phyloP scores from a whole-genome alignment of 1,284 basidiomycete species.

The Fomitopsis pinicola region DNA sequence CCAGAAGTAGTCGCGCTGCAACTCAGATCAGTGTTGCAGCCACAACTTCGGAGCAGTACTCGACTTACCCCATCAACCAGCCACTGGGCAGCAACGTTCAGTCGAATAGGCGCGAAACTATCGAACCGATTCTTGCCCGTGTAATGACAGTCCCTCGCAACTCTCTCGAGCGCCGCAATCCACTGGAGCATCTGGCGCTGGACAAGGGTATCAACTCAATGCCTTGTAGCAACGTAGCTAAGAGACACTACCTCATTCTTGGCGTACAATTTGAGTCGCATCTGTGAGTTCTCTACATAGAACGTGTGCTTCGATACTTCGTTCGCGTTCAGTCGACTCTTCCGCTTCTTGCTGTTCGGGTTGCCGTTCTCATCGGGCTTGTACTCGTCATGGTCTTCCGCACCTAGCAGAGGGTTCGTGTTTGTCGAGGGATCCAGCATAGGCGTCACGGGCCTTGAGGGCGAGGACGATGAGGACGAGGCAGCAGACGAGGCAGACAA shows the following conservation, averaged over 20 bases:
- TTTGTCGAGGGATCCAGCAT: slow-evolving; percentile 78
- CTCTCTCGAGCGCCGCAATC: slow-evolving; percentile 88
- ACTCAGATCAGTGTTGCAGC: not conserved
- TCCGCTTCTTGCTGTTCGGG: slow-evolving; percentile 25
- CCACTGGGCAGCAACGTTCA: slow-evolving; percentile 97
- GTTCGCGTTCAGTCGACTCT: slow-evolving; percentile 38
- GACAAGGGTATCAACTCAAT: not conserved
- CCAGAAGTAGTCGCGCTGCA: slow-evolving; percentile 93
- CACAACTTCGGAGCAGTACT: not conserved
- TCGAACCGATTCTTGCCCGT: slow-evolving; percentile 84
- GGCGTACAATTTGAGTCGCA: slow-evolving; percentile 84
- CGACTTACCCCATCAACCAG: slow-evolving; percentile 88
- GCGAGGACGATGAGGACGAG: slow-evolving; percentile 11
- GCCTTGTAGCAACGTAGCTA: not conserved
- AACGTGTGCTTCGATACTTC: slow-evolving; percentile 91
- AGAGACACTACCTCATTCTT: slow-evolving; percentile 68
- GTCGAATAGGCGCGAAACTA: slow-evolving; percentile 90
- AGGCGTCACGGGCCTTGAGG: slow-evolving; percentile 39
- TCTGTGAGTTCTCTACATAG: slow-evolving; percentile 90
- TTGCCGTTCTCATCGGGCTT: slow-evolving; percentile 21
- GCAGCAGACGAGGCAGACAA: slow-evolving; percentile 28
- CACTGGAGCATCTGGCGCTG: slow-evolving; percentile 97
- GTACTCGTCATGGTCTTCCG: slow-evolving; percentile 25
- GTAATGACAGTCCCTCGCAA: slow-evolving; percentile 77
- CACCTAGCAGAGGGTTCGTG: slow-evolving; percentile 43